phyloP scores from a whole-genome alignment of 2,329 filamentous ascomycete genomes.

The Arthrobotrys sphaeroides region DNA sequence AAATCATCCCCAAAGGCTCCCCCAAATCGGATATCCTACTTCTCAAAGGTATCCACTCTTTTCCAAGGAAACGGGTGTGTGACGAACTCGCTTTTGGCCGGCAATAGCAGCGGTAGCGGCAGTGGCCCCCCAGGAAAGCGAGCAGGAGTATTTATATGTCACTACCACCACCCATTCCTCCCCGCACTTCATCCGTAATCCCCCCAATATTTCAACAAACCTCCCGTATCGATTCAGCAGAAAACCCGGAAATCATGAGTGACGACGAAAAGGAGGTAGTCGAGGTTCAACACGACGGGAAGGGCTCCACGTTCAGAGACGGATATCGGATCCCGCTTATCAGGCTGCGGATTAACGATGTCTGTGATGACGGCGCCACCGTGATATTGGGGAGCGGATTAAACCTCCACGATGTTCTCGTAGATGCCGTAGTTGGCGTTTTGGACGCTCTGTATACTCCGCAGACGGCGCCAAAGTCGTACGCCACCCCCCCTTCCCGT shows the following conservation, averaged over 20 bases:
- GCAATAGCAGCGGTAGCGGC: no score
- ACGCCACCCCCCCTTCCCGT: not conserved
- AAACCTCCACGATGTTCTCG: constrained; percentile 71
- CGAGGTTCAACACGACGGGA: not conserved
- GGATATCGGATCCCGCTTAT: constrained; percentile 60
- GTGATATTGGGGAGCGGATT: constrained; percentile 73
- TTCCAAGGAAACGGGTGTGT: not conserved
- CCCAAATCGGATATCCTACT: constrained; percentile 5
- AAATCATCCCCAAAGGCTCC: constrained; percentile 2
- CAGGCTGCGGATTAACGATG: constrained; percentile 70
- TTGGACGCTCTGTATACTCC: constrained; percentile 75
- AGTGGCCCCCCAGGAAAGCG: no score
- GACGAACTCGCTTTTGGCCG: not conserved
- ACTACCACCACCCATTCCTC: constrained; percentile 25
- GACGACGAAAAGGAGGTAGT: constrained; percentile 8
- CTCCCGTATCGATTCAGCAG: constrained; percentile 30
- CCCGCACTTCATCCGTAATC: constrained; percentile 50
- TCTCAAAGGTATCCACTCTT: not conserved
- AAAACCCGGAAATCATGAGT: constrained; percentile 46
- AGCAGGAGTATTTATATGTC: constrained; percentile 19
- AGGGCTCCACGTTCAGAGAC: not conserved
- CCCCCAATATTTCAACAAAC: constrained; percentile 38
- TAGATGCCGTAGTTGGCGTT: constrained; percentile 73
- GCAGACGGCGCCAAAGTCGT: constrained; percentile 57
- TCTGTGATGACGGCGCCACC: constrained; percentile 69